Conservation (phyloP, 495 filamentous ascomycete genomes). For the Penicillium desertorum region DNA sequence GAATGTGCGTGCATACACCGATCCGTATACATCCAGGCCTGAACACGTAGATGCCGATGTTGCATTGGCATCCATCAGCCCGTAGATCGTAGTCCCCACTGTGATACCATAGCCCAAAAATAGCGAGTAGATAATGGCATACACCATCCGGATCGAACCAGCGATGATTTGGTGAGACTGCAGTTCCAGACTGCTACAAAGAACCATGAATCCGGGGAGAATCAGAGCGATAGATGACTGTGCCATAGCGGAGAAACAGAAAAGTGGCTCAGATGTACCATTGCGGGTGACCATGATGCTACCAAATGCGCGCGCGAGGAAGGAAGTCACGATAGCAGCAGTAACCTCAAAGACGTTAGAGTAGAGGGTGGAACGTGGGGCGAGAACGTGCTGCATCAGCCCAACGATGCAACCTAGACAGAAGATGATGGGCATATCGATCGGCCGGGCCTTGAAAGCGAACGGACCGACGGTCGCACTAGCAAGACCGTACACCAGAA, state of each 20-base stretch:
- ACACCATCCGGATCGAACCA: slow-evolving; percentile 92
- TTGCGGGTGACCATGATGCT: slow-evolving; percentile 54
- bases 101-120: slow-evolving; percentile 96
- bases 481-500: slow-evolving; percentile 78
- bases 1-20: slow-evolving; percentile 51
- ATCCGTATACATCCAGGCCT: slow-evolving; percentile 51
- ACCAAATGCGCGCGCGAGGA: slow-evolving; percentile 81
- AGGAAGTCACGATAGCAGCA: slow-evolving; percentile 81
- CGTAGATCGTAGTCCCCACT: slow-evolving; percentile 86
- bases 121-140: slow-evolving; percentile 90
- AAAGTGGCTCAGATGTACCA: slow-evolving; percentile 58
- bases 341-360: slow-evolving; percentile 90
- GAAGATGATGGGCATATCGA: slow-evolving; percentile 88
- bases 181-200: slow-evolving; percentile 81
- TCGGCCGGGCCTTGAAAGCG: slow-evolving; percentile 78
- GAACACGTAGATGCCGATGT: slow-evolving; percentile 67
- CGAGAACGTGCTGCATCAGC: slow-evolving; percentile 75
- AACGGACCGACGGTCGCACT: slow-evolving; percentile 79
- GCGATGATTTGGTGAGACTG: slow-evolving; percentile 86
- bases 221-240: slow-evolving; percentile 92
- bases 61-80: slow-evolving; percentile 72
- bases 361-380: slow-evolving; percentile 72
- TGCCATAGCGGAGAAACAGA: slow-evolving; percentile 90
- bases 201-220: slow-evolving; percentile 82
- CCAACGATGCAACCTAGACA: slow-evolving; percentile 80